Evolutionary conservation across 2,329 filamentous ascomycete species (phyloP).

Genomic region (Cladophialophora chaetospira): DNA sequence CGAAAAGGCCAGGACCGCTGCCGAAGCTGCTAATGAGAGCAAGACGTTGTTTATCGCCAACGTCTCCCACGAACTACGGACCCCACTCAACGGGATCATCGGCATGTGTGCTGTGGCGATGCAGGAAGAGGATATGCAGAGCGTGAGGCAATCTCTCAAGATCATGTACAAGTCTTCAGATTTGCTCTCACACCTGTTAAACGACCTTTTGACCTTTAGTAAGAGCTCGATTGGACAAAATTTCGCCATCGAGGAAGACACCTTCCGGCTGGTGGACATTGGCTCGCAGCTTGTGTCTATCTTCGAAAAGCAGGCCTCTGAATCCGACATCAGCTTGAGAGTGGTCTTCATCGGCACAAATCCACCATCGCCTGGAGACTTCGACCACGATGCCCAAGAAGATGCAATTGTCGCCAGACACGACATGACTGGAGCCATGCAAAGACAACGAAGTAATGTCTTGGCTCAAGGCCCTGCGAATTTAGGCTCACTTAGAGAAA

Average conservation of each 20-base stretch:
- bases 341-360: slow-evolving; percentile 66
- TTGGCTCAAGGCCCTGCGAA: slow-evolving; percentile 66
- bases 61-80: slow-evolving; percentile 83
- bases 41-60: slow-evolving; percentile 98
- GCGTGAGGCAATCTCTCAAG: slow-evolving; percentile 78
- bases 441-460: slow-evolving; percentile 33
- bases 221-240: slow-evolving; percentile 91
- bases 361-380: slow-evolving; percentile 29
- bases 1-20: slow-evolving; percentile 84
- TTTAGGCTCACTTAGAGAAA: slow-evolving; percentile 71
- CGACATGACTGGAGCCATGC: slow-evolving; percentile 17
- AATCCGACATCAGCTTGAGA: slow-evolving; percentile 71
- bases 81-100: slow-evolving; percentile 89
- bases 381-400: slow-evolving; percentile 32
- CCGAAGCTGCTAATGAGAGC: slow-evolving; percentile 88
- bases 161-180: slow-evolving; percentile 87
- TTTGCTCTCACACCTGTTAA: slow-evolving; percentile 77
- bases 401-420: slow-evolving; percentile 47
- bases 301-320: slow-evolving; percentile 83
- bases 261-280: slow-evolving; percentile 79
- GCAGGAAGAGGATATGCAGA: slow-evolving; percentile 76
- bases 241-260: slow-evolving; percentile 75
- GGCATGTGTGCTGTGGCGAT: slow-evolving; percentile 93
- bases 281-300: slow-evolving; percentile 79
- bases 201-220: slow-evolving; percentile 85